Percentiles rank a stretch among this genome's conserved stretches.
Conservation (phyloP, 2,329 filamentous ascomycete genomes). For the Boeremia lycopersici region DNA sequence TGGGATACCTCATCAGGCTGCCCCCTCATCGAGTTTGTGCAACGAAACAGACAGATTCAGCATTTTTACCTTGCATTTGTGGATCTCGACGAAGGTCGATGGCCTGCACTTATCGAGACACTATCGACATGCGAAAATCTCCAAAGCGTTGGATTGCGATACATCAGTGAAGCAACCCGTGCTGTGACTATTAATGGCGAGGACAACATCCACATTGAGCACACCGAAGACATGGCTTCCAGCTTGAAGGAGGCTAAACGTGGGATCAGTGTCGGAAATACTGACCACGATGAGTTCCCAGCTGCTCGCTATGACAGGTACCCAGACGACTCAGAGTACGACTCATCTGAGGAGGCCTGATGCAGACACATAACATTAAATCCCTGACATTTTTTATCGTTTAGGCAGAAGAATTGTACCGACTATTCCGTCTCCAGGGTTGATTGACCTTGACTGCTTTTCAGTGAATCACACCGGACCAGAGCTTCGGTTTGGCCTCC, state of each 20-base stretch:
- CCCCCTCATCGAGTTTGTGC: not conserved
- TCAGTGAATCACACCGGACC: not conserved
- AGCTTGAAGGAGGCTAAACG: not conserved
- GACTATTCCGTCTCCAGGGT: not conserved
- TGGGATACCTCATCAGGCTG: not conserved
- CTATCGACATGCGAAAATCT: not conserved
- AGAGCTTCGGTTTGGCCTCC: not conserved
- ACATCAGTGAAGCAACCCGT: not conserved
- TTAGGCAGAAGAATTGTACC: not conserved
- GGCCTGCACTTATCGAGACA: not conserved
- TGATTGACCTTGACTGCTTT: too few species aligned
- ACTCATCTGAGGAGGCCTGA: not conserved
- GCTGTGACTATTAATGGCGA: not conserved
- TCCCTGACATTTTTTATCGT: not conserved
- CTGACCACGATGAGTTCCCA: not conserved
- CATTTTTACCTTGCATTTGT: not conserved
- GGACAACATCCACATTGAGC: not conserved
- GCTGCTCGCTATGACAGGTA: not conserved
- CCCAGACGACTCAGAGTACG: not conserved
- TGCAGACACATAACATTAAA: too few species aligned
- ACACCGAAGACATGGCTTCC: not conserved
- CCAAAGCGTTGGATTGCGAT: not conserved
- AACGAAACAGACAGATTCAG: not conserved
- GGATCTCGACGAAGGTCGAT: not conserved
- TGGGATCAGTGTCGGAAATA: not conserved